Percentiles rank a stretch among this genome's conserved stretches.
These are phyloP conservation scores for Nannochloris sp. DNA, from an alignment of 139 green algal species.

Conservation along the genomic window DNA sequence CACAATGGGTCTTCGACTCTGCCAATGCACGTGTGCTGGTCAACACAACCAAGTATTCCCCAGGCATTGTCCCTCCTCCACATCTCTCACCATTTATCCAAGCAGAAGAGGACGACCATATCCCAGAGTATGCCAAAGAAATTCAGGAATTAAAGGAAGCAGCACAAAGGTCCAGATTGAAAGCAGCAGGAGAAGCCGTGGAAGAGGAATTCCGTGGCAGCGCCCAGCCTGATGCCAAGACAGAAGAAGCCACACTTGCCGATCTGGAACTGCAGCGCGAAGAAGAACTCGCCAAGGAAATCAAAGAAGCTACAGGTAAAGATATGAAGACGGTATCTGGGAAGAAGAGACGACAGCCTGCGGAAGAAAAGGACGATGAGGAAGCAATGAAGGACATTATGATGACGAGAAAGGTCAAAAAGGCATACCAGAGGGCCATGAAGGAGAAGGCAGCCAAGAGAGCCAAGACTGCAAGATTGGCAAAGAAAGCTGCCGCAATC, in stretches of 20 bases:
- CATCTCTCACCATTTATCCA: conserved; percentile 97
- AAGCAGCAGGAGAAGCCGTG: conserved; percentile 28
- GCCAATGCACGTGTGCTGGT: conserved; percentile 80
- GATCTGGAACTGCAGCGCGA: conserved; percentile 42
- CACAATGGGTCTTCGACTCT: conserved; percentile 96
- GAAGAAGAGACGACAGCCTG: conserved; percentile 1
- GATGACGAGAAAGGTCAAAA: conserved; percentile 75
- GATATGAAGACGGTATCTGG: not conserved
- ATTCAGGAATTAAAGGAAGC: conserved; percentile 75
- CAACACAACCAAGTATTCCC: conserved; percentile 62
- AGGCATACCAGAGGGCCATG: conserved; percentile 77
- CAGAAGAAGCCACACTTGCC: conserved; percentile 12
- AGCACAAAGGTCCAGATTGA: conserved; percentile 41
- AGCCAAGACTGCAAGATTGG: conserved; percentile 44
- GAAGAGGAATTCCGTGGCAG: conserved; percentile 30
- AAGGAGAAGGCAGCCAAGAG: conserved; percentile 42
- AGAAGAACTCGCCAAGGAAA: conserved; percentile 58
- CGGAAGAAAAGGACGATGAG: conserved; percentile 35
- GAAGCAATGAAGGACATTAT: conserved; percentile 76
- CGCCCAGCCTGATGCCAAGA: conserved; percentile 18
- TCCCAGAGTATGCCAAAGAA: conserved; percentile 79
- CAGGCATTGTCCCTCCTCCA: conserved; percentile 70
- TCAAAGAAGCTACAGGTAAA: conserved; percentile 12
- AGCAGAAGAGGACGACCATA: conserved; percentile 86
- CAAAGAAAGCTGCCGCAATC: conserved; percentile 21